Evolutionary conservation across 441 rosid genomes (phyloP), one percentile per base, ranked within the genome.

Genomic region (Mallotus japonicus): DNA sequence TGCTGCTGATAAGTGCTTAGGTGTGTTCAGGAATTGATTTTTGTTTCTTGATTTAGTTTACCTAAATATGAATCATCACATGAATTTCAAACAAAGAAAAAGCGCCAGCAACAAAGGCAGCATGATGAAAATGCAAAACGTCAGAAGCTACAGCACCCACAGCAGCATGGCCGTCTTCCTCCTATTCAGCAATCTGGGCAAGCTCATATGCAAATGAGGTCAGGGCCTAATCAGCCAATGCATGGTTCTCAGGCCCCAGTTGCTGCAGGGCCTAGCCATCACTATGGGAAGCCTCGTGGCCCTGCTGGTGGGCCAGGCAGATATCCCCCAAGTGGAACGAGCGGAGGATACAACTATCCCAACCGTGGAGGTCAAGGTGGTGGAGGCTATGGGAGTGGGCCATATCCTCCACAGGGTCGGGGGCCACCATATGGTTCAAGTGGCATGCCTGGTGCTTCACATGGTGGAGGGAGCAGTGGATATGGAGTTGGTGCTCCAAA

Each of bases 1-100:
- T 47, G 6, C 63, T 28, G 19, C 42, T 56, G 7, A 19, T 1
- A 19, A 24, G 8, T 28, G 10, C 24, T 63, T 13, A 51, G 20
- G 51, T 71, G 46, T 47, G 3, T 49, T 53, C 37, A 11, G 12
- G 59, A 68, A 61, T 37, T 72, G 34, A 6, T 56, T 15, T n/a
- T 69, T 56, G 17, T 40, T 56, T 64, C 32, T 67, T 83, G 71
- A 49, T 75, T 82, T 85, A 94, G 99, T 80, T 82, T 95, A 76
- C 99, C 99, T 3, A 90, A 87, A 78, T 95, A 95, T 62, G 98
- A 95, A 78, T 89, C 98, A 57, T 95, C 98, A 8, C 99, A 95
- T 34, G 99, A 95, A 86, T 95, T 89, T 83, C 98, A 92, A 82
- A 92, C 99, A 47, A 95, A 91, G 93, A 95, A 92, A 78, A 95